Base-by-base conservation (phyloP, 257 asterid species). In the Forsythia suspensa region DNA sequence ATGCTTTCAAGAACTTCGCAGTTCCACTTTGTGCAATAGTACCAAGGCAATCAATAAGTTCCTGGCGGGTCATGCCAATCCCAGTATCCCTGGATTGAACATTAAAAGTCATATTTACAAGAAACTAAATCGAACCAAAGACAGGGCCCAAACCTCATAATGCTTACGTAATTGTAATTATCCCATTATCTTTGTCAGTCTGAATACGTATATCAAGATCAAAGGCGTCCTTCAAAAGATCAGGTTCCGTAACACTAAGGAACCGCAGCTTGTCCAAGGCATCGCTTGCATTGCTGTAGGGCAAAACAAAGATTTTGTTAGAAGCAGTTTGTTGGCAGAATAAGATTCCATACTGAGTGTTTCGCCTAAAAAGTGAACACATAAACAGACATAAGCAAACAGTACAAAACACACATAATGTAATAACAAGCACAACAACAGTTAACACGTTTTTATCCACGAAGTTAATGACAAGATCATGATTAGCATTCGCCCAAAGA, bases 21-120 rank as follows among this genome's bases (percentile, higher is more conserved):
- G 99, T 96, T 80, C 99, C 99, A 91, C 99, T 96, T 79, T 96
- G 98, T 68, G 99, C 99, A 11, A 96, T 96, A 38, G 99, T 96
- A 71, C 99, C 99, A 83, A 96, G 98, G 81, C 97, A 91, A 79
- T 94, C 99, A 59, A 96, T 91, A 73, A 96, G 88, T 85, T 96
- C 99, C 85, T 91, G 87, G 66, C 92, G 96, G 13, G 92, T 91
- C 99, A 96, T 96, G 82, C 99, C 99, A 82, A 96, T 94, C 78
- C 99, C 99, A 77, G 98, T 61, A 85, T 96, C 99, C 80, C 99
- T 96, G 91, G 48, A 74, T 15, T 71, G 34, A 73, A 44, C 75
- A 86, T 7, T 61, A 41, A 18, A 65, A 71, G 66, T 68, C 68
- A 75, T 39, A 68, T 84, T n/a, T 34, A 36, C 52, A 79, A 77